Evolutionary conservation across 306 rosid genomes (phyloP).

Genomic region (Cucumis cinereus): DNA sequence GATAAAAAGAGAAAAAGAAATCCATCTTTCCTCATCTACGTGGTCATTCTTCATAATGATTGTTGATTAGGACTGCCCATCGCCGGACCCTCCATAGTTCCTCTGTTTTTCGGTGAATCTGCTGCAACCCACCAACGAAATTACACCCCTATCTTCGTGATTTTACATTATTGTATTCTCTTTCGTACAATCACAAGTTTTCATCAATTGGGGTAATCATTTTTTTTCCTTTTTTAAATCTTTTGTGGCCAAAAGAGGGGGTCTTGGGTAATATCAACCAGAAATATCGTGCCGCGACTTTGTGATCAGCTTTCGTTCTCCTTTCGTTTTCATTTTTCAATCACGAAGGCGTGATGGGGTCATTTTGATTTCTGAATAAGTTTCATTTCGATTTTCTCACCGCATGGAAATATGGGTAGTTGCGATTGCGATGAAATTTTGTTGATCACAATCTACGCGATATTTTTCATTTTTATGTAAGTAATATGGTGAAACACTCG

Average conservation of each 20-base stretch:
- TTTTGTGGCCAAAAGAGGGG: background rate
- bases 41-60: background rate
- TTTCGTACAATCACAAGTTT: background rate
- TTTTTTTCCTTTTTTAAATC: background rate
- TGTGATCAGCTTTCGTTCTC: background rate
- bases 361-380: background rate
- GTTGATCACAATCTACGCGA: background rate
- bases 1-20: too few species aligned
- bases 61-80: background rate
- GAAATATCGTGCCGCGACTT: background rate
- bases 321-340: background rate
- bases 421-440: background rate
- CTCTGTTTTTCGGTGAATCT: background rate
- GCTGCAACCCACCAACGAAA: background rate
- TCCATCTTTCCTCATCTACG: background rate
- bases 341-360: background rate
- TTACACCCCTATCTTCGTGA: background rate
- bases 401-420: background rate
- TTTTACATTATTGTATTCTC: background rate
- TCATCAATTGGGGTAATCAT: background rate
- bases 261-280: background rate
- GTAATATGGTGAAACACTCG: background rate
- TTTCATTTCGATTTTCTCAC: background rate
- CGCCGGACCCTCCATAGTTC: background rate
- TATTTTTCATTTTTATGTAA: background rate